Percentiles rank a stretch among this genome's conserved stretches.
These are phyloP conservation scores for Stentor coeruleus DNA, from an alignment of 73 alveolate species.

Conservation along the genomic window DNA sequence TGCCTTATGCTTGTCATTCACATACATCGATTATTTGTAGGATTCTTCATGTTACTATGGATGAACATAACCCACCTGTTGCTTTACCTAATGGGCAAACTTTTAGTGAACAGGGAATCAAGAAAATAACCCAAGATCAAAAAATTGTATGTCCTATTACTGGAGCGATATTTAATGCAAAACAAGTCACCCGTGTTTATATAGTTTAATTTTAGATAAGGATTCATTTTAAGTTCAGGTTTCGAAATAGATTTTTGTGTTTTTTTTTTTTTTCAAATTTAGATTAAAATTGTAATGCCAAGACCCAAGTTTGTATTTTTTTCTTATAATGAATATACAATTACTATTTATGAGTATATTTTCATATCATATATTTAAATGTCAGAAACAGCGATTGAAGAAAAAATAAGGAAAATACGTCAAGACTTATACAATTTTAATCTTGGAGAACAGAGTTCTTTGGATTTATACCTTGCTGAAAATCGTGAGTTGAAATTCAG, in stretches of 20 bases:
- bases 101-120: slow-evolving; percentile 24
- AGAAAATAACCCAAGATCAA: neutral
- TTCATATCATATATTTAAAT: too few relatives aligned
- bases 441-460: neutral
- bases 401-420: neutral
- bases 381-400: neutral
- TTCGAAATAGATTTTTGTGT: too few relatives aligned
- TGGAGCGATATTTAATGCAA: neutral
- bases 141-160: slow-evolving; percentile 10
- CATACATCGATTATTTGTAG: slow-evolving; percentile 4
- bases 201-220: too few relatives aligned
- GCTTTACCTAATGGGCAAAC: slow-evolving; percentile 15
- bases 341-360: too few relatives aligned
- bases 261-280: too few relatives aligned
- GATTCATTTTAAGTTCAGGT: too few relatives aligned
- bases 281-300: too few relatives aligned
- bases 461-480: neutral
- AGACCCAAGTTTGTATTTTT: too few relatives aligned
- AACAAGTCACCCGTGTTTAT: neutral
- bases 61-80: slow-evolving; percentile 5
- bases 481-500: neutral
- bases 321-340: too few relatives aligned
- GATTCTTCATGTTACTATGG: neutral
- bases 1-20: slow-evolving; percentile 20
- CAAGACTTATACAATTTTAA: neutral